Base-by-base conservation (phyloP, 2,329 filamentous ascomycete species). In the Diaporthe ampelina region DNA sequence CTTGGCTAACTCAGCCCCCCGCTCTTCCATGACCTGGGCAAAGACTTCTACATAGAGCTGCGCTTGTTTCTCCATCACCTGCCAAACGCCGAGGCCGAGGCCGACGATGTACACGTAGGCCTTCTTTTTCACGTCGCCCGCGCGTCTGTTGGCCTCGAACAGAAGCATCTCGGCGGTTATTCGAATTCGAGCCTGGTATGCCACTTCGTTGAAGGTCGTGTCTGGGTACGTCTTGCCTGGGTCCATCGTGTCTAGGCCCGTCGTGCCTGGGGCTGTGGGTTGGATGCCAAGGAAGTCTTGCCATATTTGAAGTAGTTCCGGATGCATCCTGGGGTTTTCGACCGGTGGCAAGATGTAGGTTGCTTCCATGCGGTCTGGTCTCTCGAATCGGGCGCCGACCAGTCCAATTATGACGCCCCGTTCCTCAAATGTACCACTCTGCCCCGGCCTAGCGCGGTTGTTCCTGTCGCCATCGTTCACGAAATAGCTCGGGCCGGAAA, bases 21-120 rank as follows among this genome's bases (percentile, higher is more conserved):
- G 26, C 3, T 73, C 63, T 21, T 40, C 21, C 11, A 73, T 11
- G 9, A 40, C 63, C 21, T 73, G 61, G 7, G 32, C 35, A 48
- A 73, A 73, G 3, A 45, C 43, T 0, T 73, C 72, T 9, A 73
- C 63, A 11, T 70, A 73, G 21, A 43, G 67, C 40, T 19, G 7
- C n/a, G 19, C 11, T 24, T 82, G 81, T 2, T 3, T 11, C 63
- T 4, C 4, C 54, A 40, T 1, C n/a, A 15, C 10, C 57, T 32
- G 50, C 78, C 78, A 82, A 1, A 81, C 81, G 1, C 81, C 81
- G 2, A 83, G 79, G 2, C 81, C 81, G 7, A 82, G 74, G 1
- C 81, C 81, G 9, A 83, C 81, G 8, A 82, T 74, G 68, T 82
- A 78, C 21, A 82, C 78, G 58, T 81, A 78, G 11, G 81, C 81